These are phyloP conservation scores for Conticribra guillardii DNA, from an alignment of 108 stramenopile genomes.

Conservation along the genomic window DNA sequence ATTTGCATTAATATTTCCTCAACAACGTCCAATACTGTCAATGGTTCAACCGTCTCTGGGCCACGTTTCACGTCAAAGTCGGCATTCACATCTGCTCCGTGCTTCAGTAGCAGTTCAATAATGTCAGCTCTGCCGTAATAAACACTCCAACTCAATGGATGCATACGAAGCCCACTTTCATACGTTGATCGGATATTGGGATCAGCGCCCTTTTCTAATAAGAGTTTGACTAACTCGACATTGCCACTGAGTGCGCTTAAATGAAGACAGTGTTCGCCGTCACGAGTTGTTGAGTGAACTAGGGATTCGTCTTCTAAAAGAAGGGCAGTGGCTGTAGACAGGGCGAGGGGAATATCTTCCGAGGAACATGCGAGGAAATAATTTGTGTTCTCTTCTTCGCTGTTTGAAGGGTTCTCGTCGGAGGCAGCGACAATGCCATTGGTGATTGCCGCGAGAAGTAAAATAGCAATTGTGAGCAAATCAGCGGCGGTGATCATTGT, in stretches of 20 bases:
- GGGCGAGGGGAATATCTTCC: background rate
- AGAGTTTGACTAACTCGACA: conserved; percentile 50
- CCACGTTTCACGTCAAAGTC: conserved; percentile 70
- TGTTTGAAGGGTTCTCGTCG: background rate
- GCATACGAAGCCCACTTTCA: conserved; percentile 79
- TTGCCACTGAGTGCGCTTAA: conserved; percentile 66
- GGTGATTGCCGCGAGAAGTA: too few relatives aligned
- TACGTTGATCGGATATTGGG: conserved; percentile 77
- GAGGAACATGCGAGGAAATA: conserved; percentile 27
- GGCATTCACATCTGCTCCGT: conserved; percentile 79
- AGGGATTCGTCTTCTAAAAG: conserved; percentile 3
- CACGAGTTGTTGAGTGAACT: conserved; percentile 22
- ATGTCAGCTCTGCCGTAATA: conserved; percentile 79
- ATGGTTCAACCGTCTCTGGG: conserved; percentile 13
- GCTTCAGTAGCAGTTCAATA: conserved; percentile 59
- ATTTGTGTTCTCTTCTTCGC: conserved; percentile 22
- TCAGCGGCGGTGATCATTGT: too few relatives aligned
- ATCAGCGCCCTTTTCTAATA: conserved; percentile 72
- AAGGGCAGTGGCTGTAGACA: conserved; percentile 1
- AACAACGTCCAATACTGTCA: conserved; percentile 76
- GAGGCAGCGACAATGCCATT: too few relatives aligned
- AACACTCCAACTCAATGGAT: conserved; percentile 82
- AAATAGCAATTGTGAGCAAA: too few relatives aligned
- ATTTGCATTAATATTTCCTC: conserved; percentile 49
- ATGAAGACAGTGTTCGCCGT: conserved; percentile 85